Conservation (phyloP, 2,329 filamentous ascomycete genomes). For the Paecilomyces niveus region DNA sequence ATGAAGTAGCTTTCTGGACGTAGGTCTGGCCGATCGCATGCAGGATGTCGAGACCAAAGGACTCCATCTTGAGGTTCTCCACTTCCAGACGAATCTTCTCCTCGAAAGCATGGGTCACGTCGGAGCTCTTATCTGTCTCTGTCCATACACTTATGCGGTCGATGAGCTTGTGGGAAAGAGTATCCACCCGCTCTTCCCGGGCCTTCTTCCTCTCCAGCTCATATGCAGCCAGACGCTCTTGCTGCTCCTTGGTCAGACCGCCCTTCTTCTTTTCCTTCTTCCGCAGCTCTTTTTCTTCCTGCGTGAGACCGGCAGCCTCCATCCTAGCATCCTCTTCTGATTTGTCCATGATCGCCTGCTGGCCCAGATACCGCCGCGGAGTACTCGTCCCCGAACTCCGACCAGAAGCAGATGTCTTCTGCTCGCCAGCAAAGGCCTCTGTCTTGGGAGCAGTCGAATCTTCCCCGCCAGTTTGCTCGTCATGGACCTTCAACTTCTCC, state of each 20-base stretch:
- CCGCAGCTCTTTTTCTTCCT: constrained; percentile 67
- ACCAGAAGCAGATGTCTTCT: constrained; percentile 11
- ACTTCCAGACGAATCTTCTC: constrained; percentile 92
- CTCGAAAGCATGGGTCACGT: constrained; percentile 83
- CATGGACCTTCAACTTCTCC: constrained; percentile 39
- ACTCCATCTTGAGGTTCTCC: constrained; percentile 99
- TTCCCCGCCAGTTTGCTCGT: constrained; percentile 48
- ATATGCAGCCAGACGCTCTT: constrained; percentile 81
- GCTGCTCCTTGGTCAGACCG: constrained; percentile 81
- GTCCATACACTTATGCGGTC: constrained; percentile 93
- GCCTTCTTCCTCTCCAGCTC: constrained; percentile 78
- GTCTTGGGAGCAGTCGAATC: constrained; percentile 33
- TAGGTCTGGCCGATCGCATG: constrained; percentile 94
- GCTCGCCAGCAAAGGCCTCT: constrained; percentile 19
- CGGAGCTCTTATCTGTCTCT: constrained; percentile 81
- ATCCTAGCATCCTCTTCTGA: constrained; percentile 69
- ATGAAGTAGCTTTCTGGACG: constrained; percentile 73
- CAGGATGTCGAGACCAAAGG: constrained; percentile 90
- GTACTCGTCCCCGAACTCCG: constrained; percentile 38
- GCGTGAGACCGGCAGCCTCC: constrained; percentile 57
- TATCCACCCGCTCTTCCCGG: constrained; percentile 84
- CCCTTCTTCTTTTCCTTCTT: constrained; percentile 87
- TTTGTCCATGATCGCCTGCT: constrained; percentile 81
- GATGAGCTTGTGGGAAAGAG: constrained; percentile 73
- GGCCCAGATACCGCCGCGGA: constrained; percentile 56